These are phyloP conservation scores for Cytospora piceae DNA, from an alignment of 2,329 filamentous ascomycete genomes.

Conservation along the genomic window DNA sequence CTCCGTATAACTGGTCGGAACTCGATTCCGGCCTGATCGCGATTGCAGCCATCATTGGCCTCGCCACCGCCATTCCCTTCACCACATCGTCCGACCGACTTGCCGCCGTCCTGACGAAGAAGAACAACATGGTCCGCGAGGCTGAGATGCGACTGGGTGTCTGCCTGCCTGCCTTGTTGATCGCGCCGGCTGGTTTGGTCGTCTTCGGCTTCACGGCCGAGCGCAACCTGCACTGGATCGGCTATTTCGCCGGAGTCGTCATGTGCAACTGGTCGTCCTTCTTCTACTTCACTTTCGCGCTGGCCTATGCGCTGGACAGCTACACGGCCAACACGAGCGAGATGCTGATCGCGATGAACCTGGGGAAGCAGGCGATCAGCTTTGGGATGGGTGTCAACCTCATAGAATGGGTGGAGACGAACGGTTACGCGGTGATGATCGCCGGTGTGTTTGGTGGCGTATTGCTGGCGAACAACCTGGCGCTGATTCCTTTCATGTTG, in stretches of 20 bases:
- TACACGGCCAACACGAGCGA: constrained; percentile 63
- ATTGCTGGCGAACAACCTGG: constrained; percentile 54
- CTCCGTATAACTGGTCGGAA: constrained; percentile 51
- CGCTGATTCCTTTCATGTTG: constrained; percentile 53
- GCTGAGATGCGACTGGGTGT: constrained; percentile 52
- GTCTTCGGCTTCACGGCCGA: constrained; percentile 47
- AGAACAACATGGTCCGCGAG: constrained; percentile 51
- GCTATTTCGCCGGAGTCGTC: constrained; percentile 54
- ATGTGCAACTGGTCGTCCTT: constrained; percentile 54
- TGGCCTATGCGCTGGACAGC: constrained; percentile 64
- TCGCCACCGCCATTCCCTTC: constrained; percentile 48
- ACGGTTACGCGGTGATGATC: constrained; percentile 57
- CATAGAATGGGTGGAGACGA: constrained; percentile 53
- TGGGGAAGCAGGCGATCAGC: constrained; percentile 60
- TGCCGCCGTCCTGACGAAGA: constrained; percentile 47
- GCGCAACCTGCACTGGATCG: constrained; percentile 47
- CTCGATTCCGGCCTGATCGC: constrained; percentile 50
- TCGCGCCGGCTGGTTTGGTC: constrained; percentile 47
- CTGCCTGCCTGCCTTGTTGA: constrained; percentile 43
- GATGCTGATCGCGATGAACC: constrained; percentile 64
- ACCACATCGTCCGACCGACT: constrained; percentile 47
- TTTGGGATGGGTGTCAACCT: constrained; percentile 56
- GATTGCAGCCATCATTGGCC: constrained; percentile 44
- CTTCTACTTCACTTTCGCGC: constrained; percentile 61
- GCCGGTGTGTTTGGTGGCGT: constrained; percentile 53